A percentile compares a stretch with the other conserved stretches of the same genome.
phyloP scores from a whole-genome alignment of 176 grass and related monocot genomes.

The Cenchrus purpureus region DNA sequence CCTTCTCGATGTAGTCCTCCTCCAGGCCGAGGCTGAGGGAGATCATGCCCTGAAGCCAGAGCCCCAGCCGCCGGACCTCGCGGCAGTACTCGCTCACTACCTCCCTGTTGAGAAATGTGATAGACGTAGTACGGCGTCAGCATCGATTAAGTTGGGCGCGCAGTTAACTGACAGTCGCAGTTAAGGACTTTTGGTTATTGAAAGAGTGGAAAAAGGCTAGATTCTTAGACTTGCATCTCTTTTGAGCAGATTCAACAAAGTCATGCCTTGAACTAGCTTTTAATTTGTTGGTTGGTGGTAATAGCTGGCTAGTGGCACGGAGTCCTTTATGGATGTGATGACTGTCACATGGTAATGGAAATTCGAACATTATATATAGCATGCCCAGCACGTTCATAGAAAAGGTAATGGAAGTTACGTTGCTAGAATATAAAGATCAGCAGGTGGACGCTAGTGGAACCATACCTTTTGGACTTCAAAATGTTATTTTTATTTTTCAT shows the following conservation, averaged over 20 bases:
- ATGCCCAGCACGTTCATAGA: too few relatives aligned
- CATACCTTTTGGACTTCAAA: too few relatives aligned
- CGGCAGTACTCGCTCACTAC: conserved; percentile 61
- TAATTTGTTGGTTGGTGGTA: too few relatives aligned
- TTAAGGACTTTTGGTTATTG: not conserved
- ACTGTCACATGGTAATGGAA: too few relatives aligned
- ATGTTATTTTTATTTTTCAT: too few relatives aligned
- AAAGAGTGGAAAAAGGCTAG: not conserved
- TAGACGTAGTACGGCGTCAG: not conserved
- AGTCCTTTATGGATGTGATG: too few relatives aligned
- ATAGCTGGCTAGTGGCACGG: too few relatives aligned
- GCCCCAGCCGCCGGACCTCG: conserved; percentile 57
- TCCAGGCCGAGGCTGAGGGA: conserved; percentile 72
- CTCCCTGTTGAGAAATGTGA: conserved; percentile 41
- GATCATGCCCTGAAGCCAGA: conserved; percentile 62
- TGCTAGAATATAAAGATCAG: too few relatives aligned
- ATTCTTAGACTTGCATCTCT: not conserved
- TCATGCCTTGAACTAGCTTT: not conserved
- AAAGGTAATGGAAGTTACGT: too few relatives aligned
- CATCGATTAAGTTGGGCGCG: not conserved
- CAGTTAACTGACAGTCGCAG: not conserved
- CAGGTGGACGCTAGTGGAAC: too few relatives aligned
- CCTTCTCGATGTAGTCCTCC: conserved; percentile 56
- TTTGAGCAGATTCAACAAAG: too few relatives aligned
- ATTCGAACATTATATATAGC: too few relatives aligned